Conservation (phyloP, 768 basidiomycete genomes). For the Paxillus involutus region DNA sequence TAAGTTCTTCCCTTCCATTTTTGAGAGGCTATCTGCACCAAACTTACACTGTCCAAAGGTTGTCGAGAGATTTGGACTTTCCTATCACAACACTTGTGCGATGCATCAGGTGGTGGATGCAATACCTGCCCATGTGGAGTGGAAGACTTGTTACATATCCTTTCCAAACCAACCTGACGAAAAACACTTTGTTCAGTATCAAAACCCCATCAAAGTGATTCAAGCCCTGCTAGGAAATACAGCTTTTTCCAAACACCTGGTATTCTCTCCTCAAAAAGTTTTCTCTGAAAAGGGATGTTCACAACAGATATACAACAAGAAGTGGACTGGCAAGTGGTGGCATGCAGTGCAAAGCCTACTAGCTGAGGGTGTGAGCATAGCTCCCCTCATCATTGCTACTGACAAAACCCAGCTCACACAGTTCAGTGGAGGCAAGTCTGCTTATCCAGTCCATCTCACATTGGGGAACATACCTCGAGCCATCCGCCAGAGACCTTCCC, state of each 20-base stretch:
- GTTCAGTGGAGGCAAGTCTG: constrained; percentile 19
- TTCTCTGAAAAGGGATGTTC: too few species aligned
- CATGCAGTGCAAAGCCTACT: too few species aligned
- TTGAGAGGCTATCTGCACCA: not conserved
- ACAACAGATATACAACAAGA: too few species aligned
- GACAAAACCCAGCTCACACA: constrained; percentile 13
- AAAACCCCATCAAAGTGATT: too few species aligned
- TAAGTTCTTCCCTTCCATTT: not conserved
- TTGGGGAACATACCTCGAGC: constrained; percentile 43
- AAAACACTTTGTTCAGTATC: not conserved
- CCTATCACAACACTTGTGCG: not conserved
- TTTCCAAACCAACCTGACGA: not conserved
- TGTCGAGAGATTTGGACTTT: not conserved
- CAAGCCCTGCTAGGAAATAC: too few species aligned
- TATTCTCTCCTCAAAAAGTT: too few species aligned
- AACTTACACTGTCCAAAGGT: not conserved
- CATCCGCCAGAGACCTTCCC: constrained; percentile 35
- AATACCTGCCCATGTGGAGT: not conserved
- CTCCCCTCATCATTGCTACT: constrained; percentile 24
- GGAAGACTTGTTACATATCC: not conserved
- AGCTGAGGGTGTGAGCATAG: not conserved
- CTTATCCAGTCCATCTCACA: constrained; percentile 24
- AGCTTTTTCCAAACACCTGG: too few species aligned
- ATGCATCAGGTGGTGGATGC: not conserved
- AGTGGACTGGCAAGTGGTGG: too few species aligned